Base-by-base conservation (phyloP, 2,329 filamentous ascomycete species). In the Sporothrix mexicana region DNA sequence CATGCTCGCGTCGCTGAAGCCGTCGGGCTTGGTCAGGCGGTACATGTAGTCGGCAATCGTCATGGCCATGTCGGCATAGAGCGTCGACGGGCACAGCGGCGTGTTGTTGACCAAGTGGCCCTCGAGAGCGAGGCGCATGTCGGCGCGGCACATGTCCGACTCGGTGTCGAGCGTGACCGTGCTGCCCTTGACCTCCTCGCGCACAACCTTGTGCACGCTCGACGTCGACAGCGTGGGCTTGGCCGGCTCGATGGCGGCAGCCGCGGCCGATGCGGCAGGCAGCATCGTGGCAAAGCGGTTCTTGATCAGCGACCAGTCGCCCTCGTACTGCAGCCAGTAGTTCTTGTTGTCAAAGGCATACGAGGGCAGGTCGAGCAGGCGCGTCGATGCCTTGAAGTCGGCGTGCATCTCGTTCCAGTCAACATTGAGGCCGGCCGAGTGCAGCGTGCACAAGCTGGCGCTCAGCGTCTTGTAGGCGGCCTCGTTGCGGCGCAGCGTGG, bases 341-440 rank as follows among this genome's bases (percentile, higher is more conserved):
- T 88, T 91, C 84, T 93, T 93, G 77, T 89, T 84, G 77, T 94
- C 90, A 82, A 92, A 95, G 0, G 86, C 85, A 79, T 94, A 95
- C 1, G 87, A 86, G 0, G 92, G 92, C 0, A 94, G 82, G 6
- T 88, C 83, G 6, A 93, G 81, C 10, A 94, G 83, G 3, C 80
- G 80, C 2, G 83, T 79, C 13, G 79, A 81, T 0, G 76, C 72
- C 23, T 78, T 77, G 75, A 86, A 86, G 73, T 84, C 82, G 71
- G 86, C 82, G 76, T 92, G 89, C 78, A 88, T 92, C 80, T 93
- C 92, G 74, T 90, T 87, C 87, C 92, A 95, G 78, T 91, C 85
- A 73, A 95, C 83, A 57, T 86, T 83, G 8, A 92, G 82, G 53
- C 91, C 92, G 10, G 85, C 85, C 3, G 82, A 82, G 80, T 92